A percentile compares a stretch with the other conserved stretches of the same genome.
phyloP scores from a whole-genome alignment of 1,139 yeast genomes.

The Nematodospora anomalae region DNA sequence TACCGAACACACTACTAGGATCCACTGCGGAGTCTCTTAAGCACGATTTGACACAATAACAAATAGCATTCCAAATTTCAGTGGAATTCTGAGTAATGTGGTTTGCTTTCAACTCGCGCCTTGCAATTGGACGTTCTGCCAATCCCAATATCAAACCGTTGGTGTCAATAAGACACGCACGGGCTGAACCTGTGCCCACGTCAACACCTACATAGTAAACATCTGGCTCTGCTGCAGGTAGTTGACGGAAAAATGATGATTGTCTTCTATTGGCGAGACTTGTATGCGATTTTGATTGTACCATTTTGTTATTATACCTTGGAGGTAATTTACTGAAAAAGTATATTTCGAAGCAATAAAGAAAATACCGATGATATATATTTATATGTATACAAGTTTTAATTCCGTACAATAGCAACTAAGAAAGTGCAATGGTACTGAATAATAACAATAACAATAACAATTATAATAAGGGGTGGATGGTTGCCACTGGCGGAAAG shows the following conservation, averaged over 20 bases:
- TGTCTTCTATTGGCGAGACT: conserved; percentile 39
- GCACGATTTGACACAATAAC: conserved; percentile 75
- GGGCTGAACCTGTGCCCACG: conserved; percentile 96
- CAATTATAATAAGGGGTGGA: too few relatives aligned
- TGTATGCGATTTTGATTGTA: conserved; percentile 26
- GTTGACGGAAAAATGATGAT: conserved; percentile 40
- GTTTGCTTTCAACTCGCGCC: conserved; percentile 72
- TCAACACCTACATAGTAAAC: conserved; percentile 87
- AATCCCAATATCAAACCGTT: conserved; percentile 80
- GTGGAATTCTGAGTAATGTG: conserved; percentile 81
- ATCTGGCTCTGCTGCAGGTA: conserved; percentile 47
- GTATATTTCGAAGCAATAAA: too few relatives aligned
- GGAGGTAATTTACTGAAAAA: too few relatives aligned
- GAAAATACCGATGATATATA: too few relatives aligned
- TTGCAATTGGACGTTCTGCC: conserved; percentile 73
- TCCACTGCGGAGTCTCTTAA: conserved; percentile 74
- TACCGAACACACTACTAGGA: conserved; percentile 67
- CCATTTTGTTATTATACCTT: too few relatives aligned
- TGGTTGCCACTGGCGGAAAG: too few relatives aligned
- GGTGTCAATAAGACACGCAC: conserved; percentile 88
- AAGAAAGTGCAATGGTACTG: too few relatives aligned
- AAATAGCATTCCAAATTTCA: conserved; percentile 91
- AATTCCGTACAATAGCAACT: too few relatives aligned
- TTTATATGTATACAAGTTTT: too few relatives aligned
- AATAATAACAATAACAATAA: too few relatives aligned